Evolutionary conservation across 2,329 filamentous ascomycete genomes (phyloP), one percentile per base, ranked within the genome.

Genomic region (Pestalotiopsis sp.): DNA sequence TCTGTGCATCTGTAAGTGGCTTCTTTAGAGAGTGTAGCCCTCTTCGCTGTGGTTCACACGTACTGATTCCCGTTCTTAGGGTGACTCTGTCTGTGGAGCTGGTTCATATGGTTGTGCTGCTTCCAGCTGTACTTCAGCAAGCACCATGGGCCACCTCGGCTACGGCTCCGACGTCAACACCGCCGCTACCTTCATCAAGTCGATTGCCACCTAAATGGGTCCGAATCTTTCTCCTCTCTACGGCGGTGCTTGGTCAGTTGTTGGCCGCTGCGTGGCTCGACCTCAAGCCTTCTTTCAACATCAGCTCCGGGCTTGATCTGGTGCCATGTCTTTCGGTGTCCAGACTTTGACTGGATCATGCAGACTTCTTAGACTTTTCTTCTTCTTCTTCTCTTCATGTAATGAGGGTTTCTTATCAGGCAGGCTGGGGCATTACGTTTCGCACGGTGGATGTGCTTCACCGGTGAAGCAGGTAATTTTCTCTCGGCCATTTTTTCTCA

Each of bases 121-220:
- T 3, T 27, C 69, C 3, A 68, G 69, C 11, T 69, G 70, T 20
- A n/a, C 14, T 68, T 63, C 3, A 13, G 17, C 0, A 6, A 71
- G 70, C 59, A 27, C 64, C 1, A 7, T 25, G n/a, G 64, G 66
- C 17, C 70, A 72, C 39, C 38, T 71, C 23, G 69, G 70, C 3
- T 72, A 72, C 25, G 69, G 70, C 9, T 45, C 70, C 7, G 70
- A 72, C 38, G 52, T 64, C 3, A 36, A 49, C 36, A 25, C 69
- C 2, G 70, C 69, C 4, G 70, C 70, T 9, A n/a, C 66, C 1
- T 72, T 71, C 9, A 70, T 72, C 64, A 66, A 71, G 66, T 66
- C 64, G 7, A 56, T 52, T 11, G 64, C 31, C 13, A 45, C 20
- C 20, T n/a, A 20, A 20, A 52, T 17, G 6, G 2, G 13, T 4